phyloP scores from a whole-genome alignment of 306 rosid genomes.

The Prunus persica region DNA sequence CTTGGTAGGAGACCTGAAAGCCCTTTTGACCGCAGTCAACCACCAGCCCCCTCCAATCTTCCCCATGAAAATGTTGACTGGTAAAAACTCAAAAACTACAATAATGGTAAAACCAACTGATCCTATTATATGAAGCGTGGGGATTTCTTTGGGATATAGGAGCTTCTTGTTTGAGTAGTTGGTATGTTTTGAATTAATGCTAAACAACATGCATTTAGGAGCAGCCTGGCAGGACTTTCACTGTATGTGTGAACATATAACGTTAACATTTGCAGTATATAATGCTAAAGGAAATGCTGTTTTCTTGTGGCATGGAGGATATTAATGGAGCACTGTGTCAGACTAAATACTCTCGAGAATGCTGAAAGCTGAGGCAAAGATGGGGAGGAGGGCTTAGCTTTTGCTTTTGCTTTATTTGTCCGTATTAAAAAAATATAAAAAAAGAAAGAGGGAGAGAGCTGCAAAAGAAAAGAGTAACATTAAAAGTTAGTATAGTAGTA shows the following conservation, averaged over 20 bases:
- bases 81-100: not conserved
- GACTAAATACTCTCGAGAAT: constrained; percentile 39
- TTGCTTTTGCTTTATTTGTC: constrained; percentile 21
- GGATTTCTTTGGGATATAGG: not conserved
- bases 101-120: not conserved
- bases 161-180: constrained; percentile 12
- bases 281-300: constrained; percentile 26
- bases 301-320: constrained; percentile 32
- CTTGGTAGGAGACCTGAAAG: constrained; percentile 51
- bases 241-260: not conserved
- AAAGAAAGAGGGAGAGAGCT: not conserved
- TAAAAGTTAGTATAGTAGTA: not conserved
- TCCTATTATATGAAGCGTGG: not conserved
- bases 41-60: constrained; percentile 48
- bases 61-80: constrained; percentile 34
- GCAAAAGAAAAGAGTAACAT: not conserved
- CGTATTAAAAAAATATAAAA: not conserved
- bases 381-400: constrained; percentile 13
- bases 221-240: constrained; percentile 17
- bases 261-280: constrained; percentile 19
- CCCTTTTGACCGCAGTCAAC: constrained; percentile 50
- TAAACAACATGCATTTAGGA: constrained; percentile 35
- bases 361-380: constrained; percentile 44
- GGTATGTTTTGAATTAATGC: constrained; percentile 13
- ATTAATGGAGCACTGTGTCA: constrained; percentile 24